Base-by-base conservation (phyloP, 2,329 filamentous ascomycete genomes). In the Didymella arachidicola region DNA sequence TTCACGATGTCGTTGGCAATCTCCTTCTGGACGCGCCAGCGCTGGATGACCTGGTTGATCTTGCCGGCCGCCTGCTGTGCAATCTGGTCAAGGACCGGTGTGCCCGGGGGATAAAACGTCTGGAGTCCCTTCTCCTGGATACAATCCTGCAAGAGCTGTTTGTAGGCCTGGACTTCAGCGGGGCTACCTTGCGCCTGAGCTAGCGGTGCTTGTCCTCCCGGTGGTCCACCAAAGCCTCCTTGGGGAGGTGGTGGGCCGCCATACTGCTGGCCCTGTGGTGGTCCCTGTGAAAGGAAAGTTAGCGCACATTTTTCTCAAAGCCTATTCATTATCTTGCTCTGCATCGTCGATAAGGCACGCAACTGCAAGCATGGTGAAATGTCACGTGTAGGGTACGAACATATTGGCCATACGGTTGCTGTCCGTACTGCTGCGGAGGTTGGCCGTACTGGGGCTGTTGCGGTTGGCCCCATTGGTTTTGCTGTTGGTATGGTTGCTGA, bases 1-100 rank as follows among this genome's bases (percentile, higher is more conserved):
- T 87, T 86, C 69, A 87, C 84, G 57, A 88, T 82, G 71, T 88
- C 86, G 54, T 83, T 85, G 44, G 84, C 86, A 57, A 88, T 83
- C 73, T 88, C 86, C 62, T 80, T 80, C 7, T 81, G 81, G 47
- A 88, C 80, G 55, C 79, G 78, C 83, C 85, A 87, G 63, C 83
- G 80, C 60, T 82, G 78, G 56, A 84, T 84, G 45, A 88, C 76
- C 59, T 81, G 81, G 59, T 83, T 82, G 63, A 88, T 79, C 69
- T 84, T 82, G 49, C 75, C 71, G 4, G 79, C 73, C 14, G 83
- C 83, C 39, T 78, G 78, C 36, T 78, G 72, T 4, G 83, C 83
- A 53, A 85, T 83, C 61, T 82, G 80, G 54, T 84, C 81, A 22
- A 84, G 68, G 25, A 76, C 69, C 2, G 80, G 82, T 48, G 80